phyloP scores from a whole-genome alignment of 768 basidiomycete genomes.

The Kwoniella botswanensis region DNA sequence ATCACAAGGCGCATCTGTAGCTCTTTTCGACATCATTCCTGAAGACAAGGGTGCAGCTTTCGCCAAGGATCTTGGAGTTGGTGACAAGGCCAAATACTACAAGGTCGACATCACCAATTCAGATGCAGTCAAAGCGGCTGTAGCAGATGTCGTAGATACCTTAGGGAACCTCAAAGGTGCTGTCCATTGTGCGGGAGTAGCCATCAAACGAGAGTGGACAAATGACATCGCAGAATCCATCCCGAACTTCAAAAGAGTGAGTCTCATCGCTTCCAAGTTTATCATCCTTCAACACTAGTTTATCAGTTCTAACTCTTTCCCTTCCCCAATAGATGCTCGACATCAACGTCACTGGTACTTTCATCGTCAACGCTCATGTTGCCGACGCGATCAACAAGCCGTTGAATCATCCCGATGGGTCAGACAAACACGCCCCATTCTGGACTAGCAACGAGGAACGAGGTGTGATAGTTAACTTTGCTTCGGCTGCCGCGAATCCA shows the following conservation, averaged over 20 bases:
- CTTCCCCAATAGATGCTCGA: constrained; percentile 40
- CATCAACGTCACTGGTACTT: constrained; percentile 51
- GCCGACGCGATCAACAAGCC: constrained; percentile 53
- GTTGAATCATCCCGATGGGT: constrained; percentile 42
- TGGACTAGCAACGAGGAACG: constrained; percentile 50
- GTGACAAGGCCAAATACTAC: constrained; percentile 40
- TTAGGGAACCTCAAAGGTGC: constrained; percentile 36
- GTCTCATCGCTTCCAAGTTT: neutral
- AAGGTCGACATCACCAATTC: constrained; percentile 46
- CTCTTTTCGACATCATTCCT: constrained; percentile 50
- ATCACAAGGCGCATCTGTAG: constrained; percentile 40
- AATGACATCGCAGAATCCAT: constrained; percentile 40
- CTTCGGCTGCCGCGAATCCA: constrained; percentile 47
- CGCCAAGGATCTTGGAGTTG: constrained; percentile 24
- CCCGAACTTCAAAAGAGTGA: constrained; percentile 49
- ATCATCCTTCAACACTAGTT: neutral
- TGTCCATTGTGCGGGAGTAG: constrained; percentile 43
- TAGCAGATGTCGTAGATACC: constrained; percentile 25
- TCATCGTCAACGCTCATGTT: constrained; percentile 53
- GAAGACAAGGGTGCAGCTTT: constrained; percentile 38
- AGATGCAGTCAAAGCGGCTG: constrained; percentile 41
- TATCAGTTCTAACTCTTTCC: constrained; percentile 4
- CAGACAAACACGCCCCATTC: constrained; percentile 36
- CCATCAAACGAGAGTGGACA: constrained; percentile 36
- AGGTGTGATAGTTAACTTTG: constrained; percentile 56